phyloP scores from a whole-genome alignment of 2,329 filamentous ascomycete genomes.

The Fusarium pilosicola region DNA sequence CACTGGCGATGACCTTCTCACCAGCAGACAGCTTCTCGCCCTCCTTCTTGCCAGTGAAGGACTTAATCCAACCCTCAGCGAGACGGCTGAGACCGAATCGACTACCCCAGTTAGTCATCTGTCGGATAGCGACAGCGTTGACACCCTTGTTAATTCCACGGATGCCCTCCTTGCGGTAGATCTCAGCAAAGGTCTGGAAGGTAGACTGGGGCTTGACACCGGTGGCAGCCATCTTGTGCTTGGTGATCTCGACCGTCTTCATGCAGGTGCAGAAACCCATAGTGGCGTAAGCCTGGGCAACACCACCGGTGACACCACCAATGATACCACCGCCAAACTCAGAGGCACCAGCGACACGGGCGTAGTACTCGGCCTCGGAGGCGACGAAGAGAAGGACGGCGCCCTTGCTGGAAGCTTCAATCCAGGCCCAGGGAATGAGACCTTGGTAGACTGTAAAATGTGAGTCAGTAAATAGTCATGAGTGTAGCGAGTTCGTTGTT shows the following conservation, averaged over 20 bases:
- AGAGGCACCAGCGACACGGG: conserved; percentile 81
- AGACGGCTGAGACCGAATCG: conserved; percentile 94
- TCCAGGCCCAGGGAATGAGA: conserved; percentile 99
- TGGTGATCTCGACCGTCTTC: conserved; percentile 99
- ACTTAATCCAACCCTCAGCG: conserved; percentile 88
- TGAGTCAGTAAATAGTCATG: conserved; percentile 37
- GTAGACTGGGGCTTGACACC: conserved; percentile 90
- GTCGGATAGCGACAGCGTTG: conserved; percentile 97
- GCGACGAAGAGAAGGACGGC: conserved; percentile 99
- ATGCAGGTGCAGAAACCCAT: conserved; percentile 99
- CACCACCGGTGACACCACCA: conserved; percentile 92
- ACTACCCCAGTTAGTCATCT: conserved; percentile 99
- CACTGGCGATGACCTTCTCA: conserved; percentile 91
- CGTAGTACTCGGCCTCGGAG: conserved; percentile 97
- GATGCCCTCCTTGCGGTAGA: conserved; percentile 94
- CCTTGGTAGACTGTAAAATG: conserved; percentile 91
- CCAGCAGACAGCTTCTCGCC: conserved; percentile 78
- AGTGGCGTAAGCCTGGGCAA: conserved; percentile 97
- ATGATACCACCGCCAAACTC: conserved; percentile 90
- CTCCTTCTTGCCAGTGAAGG: conserved; percentile 79
- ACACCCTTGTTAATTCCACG: conserved; percentile 97
- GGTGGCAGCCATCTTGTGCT: conserved; percentile 88
- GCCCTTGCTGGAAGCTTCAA: conserved; percentile 99
- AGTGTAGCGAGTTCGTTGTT: neutral
- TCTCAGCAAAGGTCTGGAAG: conserved; percentile 95